Base-by-base conservation (phyloP, 192 early-diverging fungal genomes). In the Entomortierella lignicola region DNA sequence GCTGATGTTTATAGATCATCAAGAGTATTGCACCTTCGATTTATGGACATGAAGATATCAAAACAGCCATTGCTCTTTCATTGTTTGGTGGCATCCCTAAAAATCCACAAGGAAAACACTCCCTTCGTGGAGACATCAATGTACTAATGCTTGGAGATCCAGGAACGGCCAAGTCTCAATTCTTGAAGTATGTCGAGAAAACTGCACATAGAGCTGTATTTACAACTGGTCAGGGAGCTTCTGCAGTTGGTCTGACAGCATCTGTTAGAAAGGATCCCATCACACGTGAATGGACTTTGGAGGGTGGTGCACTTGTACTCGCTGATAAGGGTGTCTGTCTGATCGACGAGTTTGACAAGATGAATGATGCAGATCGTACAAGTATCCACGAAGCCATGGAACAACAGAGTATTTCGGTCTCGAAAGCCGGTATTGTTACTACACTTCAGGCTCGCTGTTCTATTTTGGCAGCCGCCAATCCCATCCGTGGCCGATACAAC, bases 1-100 rank as follows among this genome's bases (percentile, higher is more conserved):
- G 17, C 25, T 13, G 18, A 31, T 8, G n/a, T 31, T 25, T 53
- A 55, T 57, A 93, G 87, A 94, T 99, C 57, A 91, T 98, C 68
- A 93, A 93, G 82, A 93, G 91, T 57, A 97, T 99, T 55, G 97
- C 97, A 11, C 97, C 97, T 23, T 99, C 97, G n/a, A 99, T 99
- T 75, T 98, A 94, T 85, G 97, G 97, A 30, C 97, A 99, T 77
- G 96, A 98, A 55, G 93, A 98, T 77, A 96, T 99, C 82, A 98
- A 98, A 68, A 94, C 95, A 2, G 96, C 94, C 8, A 84, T 99
- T 80, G 94, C 96, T 2, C 82, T 99, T 29, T 89, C 95, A 26
- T 89, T 99, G 86, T 99, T 99, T 88, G 94, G 97, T 65, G 97
- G 97, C 66, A 95, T 97, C 4, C 85, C 94, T 68, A 99, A 99